Conservation (phyloP, 1,284 basidiomycete genomes). For the Neonothopanus nambi region DNA sequence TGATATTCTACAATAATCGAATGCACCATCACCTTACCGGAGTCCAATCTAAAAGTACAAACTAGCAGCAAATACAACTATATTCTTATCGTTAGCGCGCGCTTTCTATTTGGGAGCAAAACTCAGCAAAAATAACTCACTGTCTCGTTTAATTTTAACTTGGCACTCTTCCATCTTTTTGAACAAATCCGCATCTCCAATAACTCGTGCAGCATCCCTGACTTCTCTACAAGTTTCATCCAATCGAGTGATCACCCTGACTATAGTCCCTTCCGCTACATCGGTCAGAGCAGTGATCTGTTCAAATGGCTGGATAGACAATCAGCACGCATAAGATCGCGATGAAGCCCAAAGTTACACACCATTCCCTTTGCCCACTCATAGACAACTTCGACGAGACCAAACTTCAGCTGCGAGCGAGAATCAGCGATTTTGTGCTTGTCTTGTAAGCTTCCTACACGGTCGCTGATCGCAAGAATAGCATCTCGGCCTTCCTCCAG, state of each 20-base stretch:
- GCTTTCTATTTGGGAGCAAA: not conserved
- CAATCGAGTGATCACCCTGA: constrained; percentile 92
- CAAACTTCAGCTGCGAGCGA: constrained; percentile 78
- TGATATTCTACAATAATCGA: no score
- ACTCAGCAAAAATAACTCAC: constrained; percentile 49
- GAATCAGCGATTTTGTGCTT: constrained; percentile 79
- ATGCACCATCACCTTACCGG: no score
- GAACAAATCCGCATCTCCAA: constrained; percentile 94
- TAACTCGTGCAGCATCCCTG: constrained; percentile 94
- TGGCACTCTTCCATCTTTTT: constrained; percentile 98
- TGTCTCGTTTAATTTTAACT: constrained; percentile 90
- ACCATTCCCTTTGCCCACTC: constrained; percentile 99
- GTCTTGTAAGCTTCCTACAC: constrained; percentile 80
- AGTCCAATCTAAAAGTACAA: constrained; percentile 84
- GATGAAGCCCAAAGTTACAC: constrained; percentile 24
- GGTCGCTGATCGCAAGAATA: constrained; percentile 82
- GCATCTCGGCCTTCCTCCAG: constrained; percentile 79
- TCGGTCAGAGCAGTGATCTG: constrained; percentile 94
- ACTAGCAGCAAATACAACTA: constrained; percentile 85
- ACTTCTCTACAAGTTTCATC: constrained; percentile 99
- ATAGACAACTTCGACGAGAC: constrained; percentile 93
- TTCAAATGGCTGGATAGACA: constrained; percentile 77
- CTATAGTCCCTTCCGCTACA: constrained; percentile 95
- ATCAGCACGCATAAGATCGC: constrained; percentile 6
- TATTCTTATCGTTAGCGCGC: constrained; percentile 9